Base-by-base conservation (phyloP, 169 alveolate genomes). In the Cryptosporidium bovis region DNA sequence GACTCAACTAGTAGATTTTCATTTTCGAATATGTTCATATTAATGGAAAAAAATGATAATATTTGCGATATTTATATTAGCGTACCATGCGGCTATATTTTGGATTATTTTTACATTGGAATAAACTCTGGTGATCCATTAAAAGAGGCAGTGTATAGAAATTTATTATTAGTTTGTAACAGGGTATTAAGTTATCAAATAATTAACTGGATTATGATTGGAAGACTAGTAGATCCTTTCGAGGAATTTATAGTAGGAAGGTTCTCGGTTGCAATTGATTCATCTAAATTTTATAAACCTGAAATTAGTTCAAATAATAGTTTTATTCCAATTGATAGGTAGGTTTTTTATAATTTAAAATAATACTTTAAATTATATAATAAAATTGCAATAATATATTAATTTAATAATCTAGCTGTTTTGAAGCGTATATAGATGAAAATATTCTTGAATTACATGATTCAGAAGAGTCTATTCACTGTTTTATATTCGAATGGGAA, bases 161-260 rank as follows among this genome's bases (percentile, higher is more conserved):
- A 71, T 50, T 71, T 71, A 15, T 64, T 71, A 1, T 33, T 71
- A 16, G 69, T 71, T 51, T 71, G 84, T 33, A 53, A 66, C 53
- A 55, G 84, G 33, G 67, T 71, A 10, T 71, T 71, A 51, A 29
- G 68, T 50, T 71, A 71, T 24, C 84, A 71, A 71, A 36, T 71
- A 51, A 31, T 71, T n/a, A 71, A 71, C 44, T 71, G 84, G 84
- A 56, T 71, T 33, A 40, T 36, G 8, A 51, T 71, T 27, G 84
- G 84, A 31, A 51, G 56, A 64, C n/a, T 71, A 3, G 84, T 71
- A 24, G 84, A 71, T 53, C 84, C 84, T 71, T 71, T 71, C 12
- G 84, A 71, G 36, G 84, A 71, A 16, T 71, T 71, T 29, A 36
- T 71, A 24, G 67, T 71, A 6, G 84, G 84, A 16, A 71, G 58